These are phyloP conservation scores for Fusarium sp. DNA, from an alignment of 2,329 filamentous ascomycete genomes.

Conservation along the genomic window DNA sequence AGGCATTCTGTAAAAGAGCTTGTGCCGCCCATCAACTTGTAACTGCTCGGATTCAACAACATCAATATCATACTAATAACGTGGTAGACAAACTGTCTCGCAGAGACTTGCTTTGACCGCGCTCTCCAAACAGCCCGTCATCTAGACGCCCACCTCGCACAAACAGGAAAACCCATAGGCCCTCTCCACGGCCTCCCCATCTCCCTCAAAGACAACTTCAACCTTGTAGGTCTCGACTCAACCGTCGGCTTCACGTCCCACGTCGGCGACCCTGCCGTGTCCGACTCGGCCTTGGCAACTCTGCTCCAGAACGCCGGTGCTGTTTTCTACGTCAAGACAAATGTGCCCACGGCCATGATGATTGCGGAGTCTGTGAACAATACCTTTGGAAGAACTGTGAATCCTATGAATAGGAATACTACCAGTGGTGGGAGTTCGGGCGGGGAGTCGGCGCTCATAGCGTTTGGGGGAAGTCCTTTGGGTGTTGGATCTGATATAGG, in stretches of 20 bases:
- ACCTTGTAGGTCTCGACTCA: constrained; percentile 70
- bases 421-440: constrained; percentile 76
- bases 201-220: constrained; percentile 79
- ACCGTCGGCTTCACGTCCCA: constrained; percentile 75
- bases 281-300: constrained; percentile 57
- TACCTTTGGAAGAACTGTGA: constrained; percentile 72
- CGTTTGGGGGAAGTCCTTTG: constrained; percentile 68
- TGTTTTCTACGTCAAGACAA: constrained; percentile 70
- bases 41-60: neutral
- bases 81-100: constrained; percentile 61
- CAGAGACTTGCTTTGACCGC: constrained; percentile 67
- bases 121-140: constrained; percentile 63
- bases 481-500: constrained; percentile 75
- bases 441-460: constrained; percentile 74
- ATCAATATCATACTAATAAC: neutral
- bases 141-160: constrained; percentile 65
- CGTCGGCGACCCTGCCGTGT: constrained; percentile 67
- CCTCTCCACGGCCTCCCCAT: constrained; percentile 76
- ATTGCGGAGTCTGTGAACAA: constrained; percentile 77
- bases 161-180: constrained; percentile 64
- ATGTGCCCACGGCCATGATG: constrained; percentile 75
- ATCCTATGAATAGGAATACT: constrained; percentile 69
- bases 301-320: constrained; percentile 64
- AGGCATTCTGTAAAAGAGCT: constrained; percentile 68
- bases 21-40: constrained; percentile 67